Base-by-base conservation (phyloP, 2,329 filamentous ascomycete species). In the Colletotrichum gigasporum region DNA sequence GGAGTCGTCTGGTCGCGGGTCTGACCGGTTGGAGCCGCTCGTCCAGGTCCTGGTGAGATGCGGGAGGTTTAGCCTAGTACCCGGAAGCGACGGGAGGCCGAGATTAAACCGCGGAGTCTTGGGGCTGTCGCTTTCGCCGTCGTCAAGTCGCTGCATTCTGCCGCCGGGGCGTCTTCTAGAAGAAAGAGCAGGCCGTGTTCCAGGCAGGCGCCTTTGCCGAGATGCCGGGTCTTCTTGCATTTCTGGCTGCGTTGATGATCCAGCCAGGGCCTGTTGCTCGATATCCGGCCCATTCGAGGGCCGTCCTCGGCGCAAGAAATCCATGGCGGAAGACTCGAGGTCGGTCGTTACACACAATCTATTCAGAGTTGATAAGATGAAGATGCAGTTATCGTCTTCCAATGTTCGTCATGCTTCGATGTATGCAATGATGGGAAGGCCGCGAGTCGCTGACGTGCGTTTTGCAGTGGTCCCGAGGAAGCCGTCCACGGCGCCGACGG, bases 51-150 rank as follows among this genome's bases (percentile, higher is more conserved):
- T 75, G 55, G 71, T 73, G 12, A 83, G 73, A 52, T 78, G 76
- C 1, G 81, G 80, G 24, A 83, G 71, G 56, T 78, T 73, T 24
- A 83, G 69, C 51, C 79, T 74, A 24, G 79, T 79, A 28, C 77
- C 78, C 10, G 82, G 77, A 22, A 83, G 68, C 28, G 73, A 71
- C n/a, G 76, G 74, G 56, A 78, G 69, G 4, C 74, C 73, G 3
- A 81, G 69, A 16, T 74, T 71, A 50, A 81, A 78, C 3, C 75
- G 74, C 2, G 83, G 81, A 2, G 81, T 80, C 69, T 87, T 87
- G 32, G 83, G 82, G 18, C 78, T 82, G 47, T 81, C 76, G 16
- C 70, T 63, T 24, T 74, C 75, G 20, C 72, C 67, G 14, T 67
- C 67, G 5, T 68, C 68, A 34, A 54, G 37, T 5, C 39, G 41